Percentiles rank a stretch among this genome's conserved stretches.
Conservation (phyloP, 2,329 filamentous ascomycete species). For the Talaromyces islandicus region DNA sequence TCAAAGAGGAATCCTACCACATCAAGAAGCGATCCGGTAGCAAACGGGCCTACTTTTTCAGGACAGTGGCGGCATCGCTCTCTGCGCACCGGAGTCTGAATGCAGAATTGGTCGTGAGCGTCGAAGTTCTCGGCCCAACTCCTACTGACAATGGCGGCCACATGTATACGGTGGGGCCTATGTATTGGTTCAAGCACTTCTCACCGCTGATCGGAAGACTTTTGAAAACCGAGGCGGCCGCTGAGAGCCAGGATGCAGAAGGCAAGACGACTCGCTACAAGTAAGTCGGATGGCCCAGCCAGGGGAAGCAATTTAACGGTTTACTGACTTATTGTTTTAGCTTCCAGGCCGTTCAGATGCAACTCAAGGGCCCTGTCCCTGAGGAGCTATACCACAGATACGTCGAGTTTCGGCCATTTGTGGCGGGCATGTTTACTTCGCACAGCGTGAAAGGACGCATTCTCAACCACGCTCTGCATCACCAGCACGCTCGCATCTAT, state of each 20-base stretch:
- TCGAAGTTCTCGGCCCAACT: slow-evolving; percentile 71
- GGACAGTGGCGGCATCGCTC: slow-evolving; percentile 62
- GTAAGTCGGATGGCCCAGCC: slow-evolving; percentile 42
- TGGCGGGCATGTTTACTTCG: slow-evolving; percentile 80
- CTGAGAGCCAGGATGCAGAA: slow-evolving; percentile 50
- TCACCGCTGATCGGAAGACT: slow-evolving; percentile 83
- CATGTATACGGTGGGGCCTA: slow-evolving; percentile 75
- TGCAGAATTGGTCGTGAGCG: slow-evolving; percentile 65
- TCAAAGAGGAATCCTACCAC: slow-evolving; percentile 59
- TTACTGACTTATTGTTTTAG: slow-evolving; percentile 38
- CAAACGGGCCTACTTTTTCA: slow-evolving; percentile 76
- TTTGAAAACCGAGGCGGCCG: slow-evolving; percentile 63
- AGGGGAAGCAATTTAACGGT: not conserved
- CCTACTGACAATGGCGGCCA: slow-evolving; percentile 58
- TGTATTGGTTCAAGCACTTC: slow-evolving; percentile 72
- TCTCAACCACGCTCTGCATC: slow-evolving; percentile 77
- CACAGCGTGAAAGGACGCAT: slow-evolving; percentile 72
- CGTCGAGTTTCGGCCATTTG: slow-evolving; percentile 86
- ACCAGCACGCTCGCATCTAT: slow-evolving; percentile 84
- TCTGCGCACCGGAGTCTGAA: slow-evolving; percentile 60
- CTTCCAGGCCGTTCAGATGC: slow-evolving; percentile 90
- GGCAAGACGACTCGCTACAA: slow-evolving; percentile 67
- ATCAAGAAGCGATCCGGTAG: slow-evolving; percentile 76
- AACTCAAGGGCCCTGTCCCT: slow-evolving; percentile 77
- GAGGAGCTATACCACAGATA: slow-evolving; percentile 79